Base-by-base conservation (phyloP, 2,329 filamentous ascomycete species). In the Fusarium stilboides region DNA sequence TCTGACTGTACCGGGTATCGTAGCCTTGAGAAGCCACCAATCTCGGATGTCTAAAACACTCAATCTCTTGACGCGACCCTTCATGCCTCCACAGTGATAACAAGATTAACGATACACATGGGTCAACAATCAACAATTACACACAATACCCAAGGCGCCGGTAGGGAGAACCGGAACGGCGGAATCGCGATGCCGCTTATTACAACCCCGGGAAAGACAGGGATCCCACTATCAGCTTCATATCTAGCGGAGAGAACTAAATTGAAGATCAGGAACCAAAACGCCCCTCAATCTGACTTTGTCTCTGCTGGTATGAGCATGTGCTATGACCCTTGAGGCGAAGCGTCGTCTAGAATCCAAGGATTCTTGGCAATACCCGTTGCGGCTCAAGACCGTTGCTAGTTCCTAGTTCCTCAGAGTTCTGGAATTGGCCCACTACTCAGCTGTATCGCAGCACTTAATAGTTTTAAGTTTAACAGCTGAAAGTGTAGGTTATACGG, bases 1-100 rank as follows among this genome's bases (percentile, higher is more conserved):
- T 39, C 45, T 53, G 22, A 26, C 20, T 19, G 34, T 34, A 28
- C 33, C 22, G 12, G n/a, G 17, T 31, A 47, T 39, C 39, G 34
- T 28, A 40, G 40, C 14, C 43, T 43, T n/a, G 8, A 13, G 33
- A 49, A 19, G 39, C 50, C 47, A 65, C 43, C 47, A 65, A 66
- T 66, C 34, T 37, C 46, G 24, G 34, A 40, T 63, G 19, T 60
- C 62, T 68, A 19, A 28, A 33, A 68, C 62, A 70, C 8, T 46
- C 20, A 62, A 54, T 51, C 44, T 58, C 51, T 46, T 22, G 22
- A 36, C 31, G 8, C 50, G n/a, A 58, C 47, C 43, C 34, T 55
- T 34, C 52, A 55, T 67, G 28, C 62, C 51, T 56, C 15, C 4
- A 17, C 26, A 7, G 19, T 6, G 33, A 59, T 22, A 33, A 33